Evolutionary conservation across 768 basidiomycete genomes (phyloP).

Genomic region (Leccinum truebloodii): DNA sequence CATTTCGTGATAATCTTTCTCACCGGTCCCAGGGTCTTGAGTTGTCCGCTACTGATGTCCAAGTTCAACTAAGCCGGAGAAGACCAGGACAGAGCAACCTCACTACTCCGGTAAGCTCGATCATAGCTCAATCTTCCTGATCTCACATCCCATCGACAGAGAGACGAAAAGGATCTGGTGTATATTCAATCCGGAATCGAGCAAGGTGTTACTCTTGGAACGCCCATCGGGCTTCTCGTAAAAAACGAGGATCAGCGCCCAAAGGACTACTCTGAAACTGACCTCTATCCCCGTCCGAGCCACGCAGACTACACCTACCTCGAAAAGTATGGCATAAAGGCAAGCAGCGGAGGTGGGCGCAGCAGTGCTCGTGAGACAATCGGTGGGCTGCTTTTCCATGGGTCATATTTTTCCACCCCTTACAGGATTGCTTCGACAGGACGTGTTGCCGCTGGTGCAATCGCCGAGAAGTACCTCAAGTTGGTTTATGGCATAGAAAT

Average conservation of each 20-base stretch:
- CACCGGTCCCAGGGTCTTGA: conserved; percentile 66
- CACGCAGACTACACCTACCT: conserved; percentile 99
- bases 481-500: conserved; percentile 88
- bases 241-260: conserved; percentile 98
- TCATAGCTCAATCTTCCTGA: background rate
- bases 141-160: conserved; percentile 45
- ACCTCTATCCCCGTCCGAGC: conserved; percentile 93
- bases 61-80: conserved; percentile 86
- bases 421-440: conserved; percentile 43
- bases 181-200: conserved; percentile 93
- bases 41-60: conserved; percentile 81
- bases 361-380: conserved; percentile 97
- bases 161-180: conserved; percentile 95
- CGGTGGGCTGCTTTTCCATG: conserved; percentile 46
- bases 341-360: conserved; percentile 93
- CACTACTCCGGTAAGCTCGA: conserved; percentile 81
- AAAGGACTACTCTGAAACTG: conserved; percentile 98
- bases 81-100: conserved; percentile 96
- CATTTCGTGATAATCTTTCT: conserved; percentile 13
- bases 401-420: conserved; percentile 4
- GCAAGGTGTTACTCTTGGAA: conserved; percentile 93
- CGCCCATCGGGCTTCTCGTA: conserved; percentile 95
- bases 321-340: conserved; percentile 96
- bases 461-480: conserved; percentile 94
- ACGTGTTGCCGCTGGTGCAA: conserved; percentile 96